Evolutionary conservation across 495 filamentous ascomycete species (phyloP).

Genomic region (Tuber magnatum): DNA sequence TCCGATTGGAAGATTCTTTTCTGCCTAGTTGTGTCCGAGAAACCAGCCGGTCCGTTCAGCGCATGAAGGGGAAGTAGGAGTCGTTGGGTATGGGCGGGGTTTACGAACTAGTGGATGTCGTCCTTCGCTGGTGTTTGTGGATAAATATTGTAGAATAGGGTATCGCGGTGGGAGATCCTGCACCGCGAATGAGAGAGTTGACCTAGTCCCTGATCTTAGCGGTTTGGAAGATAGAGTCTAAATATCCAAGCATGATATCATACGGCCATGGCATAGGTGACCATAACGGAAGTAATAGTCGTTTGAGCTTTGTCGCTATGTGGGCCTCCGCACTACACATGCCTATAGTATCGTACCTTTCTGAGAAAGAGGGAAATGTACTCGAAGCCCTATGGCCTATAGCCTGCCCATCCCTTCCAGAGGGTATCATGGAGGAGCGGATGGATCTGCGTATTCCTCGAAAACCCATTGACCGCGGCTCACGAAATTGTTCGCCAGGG

Average conservation of each 20-base stretch:
- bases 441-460: slow-evolving; percentile 38
- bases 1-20: slow-evolving; percentile 78
- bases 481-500: slow-evolving; percentile 55
- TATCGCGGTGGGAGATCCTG: slow-evolving; percentile 58
- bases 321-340: too few relatives aligned
- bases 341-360: not conserved
- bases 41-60: slow-evolving; percentile 90
- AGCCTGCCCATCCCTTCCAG: too few relatives aligned
- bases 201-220: slow-evolving; percentile 65
- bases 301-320: not conserved
- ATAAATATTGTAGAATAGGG: not conserved
- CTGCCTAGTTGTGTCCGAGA: slow-evolving; percentile 84
- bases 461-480: slow-evolving; percentile 16
- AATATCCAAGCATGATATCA: slow-evolving; percentile 70
- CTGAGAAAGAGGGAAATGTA: not conserved
- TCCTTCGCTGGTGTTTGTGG: slow-evolving; percentile 45
- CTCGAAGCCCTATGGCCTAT: too few relatives aligned
- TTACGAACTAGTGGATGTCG: not conserved
- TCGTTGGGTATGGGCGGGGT: slow-evolving; percentile 45
- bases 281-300: slow-evolving; percentile 43
- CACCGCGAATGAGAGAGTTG: slow-evolving; percentile 68
- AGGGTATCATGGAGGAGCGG: slow-evolving; percentile 68
- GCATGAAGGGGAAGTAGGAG: slow-evolving; percentile 68
- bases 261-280: slow-evolving; percentile 77
- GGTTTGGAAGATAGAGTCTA: slow-evolving; percentile 61